Base-by-base conservation (phyloP, 305 asterid species). In the Fraxinus latifolia region DNA sequence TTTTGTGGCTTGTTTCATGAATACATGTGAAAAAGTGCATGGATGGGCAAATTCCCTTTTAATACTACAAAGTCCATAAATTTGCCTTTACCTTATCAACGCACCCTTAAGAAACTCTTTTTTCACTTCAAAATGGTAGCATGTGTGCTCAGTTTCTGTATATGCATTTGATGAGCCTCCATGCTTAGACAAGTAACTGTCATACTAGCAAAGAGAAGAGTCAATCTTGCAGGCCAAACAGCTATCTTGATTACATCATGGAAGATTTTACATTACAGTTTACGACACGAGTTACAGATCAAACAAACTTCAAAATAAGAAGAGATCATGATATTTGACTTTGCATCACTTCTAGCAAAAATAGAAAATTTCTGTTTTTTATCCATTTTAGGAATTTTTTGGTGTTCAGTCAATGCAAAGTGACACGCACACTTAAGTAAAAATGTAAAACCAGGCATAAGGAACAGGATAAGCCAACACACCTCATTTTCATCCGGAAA, bases 81-180 rank as follows among this genome's bases (percentile, higher is more conserved):
- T 68, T 14, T 19, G 65, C 37, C 5, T 77, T 85, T 90, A 94
- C 99, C 99, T 93, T 83, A 87, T 91, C 88, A 94, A 88, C 71
- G 99, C 97, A 81, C 96, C 98, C 86, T 91, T 73, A 33, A 96
- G 97, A 90, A 90, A 94, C 92, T 96, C 99, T 84, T 86, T 89
- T 81, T 96, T 92, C 80, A 96, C 98, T 78, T 96, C 99, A 89
- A 96, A 96, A 85, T 96, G 97, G 89, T 96, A 96, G 90, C 98
- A 94, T 39, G 99, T 94, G 84, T 93, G 89, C 94, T 96, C 98
- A 9, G 99, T 94, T 87, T 96, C 99, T 21, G 99, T 96, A 87
- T 93, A 94, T 17, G 98, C 99, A 89, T 96, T 96, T 76, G 99
- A 96, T n/a, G 97, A 90, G n/a, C 99, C 99, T 83, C 99, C 99